Percentiles rank a stretch among this genome's conserved stretches.
Conservation (phyloP, 2,329 filamentous ascomycete species). For the Verticillium longisporum region DNA sequence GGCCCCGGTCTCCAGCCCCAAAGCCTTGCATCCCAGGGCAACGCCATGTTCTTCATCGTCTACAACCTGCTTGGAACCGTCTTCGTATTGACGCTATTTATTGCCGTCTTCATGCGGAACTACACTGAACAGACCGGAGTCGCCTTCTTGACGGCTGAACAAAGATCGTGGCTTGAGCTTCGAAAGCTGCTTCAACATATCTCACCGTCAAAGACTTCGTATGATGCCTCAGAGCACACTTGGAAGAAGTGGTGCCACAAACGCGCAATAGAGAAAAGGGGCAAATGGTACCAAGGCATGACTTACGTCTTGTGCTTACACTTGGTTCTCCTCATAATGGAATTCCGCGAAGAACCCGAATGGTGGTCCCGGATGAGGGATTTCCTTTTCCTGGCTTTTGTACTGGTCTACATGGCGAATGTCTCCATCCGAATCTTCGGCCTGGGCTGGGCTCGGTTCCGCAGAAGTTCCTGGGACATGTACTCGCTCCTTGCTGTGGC, state of each 20-base stretch:
- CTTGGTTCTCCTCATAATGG: conserved; percentile 72
- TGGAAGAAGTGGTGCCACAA: conserved; percentile 96
- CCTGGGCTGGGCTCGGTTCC: conserved; percentile 85
- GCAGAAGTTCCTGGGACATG: conserved; percentile 90
- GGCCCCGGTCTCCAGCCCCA: conserved; percentile 68
- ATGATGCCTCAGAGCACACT: conserved; percentile 65
- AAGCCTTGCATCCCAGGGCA: conserved; percentile 65
- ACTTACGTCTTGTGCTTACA: conserved; percentile 77
- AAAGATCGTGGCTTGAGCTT: conserved; percentile 93
- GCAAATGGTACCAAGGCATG: conserved; percentile 80
- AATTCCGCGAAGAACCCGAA: conserved; percentile 70
- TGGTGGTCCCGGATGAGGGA: conserved; percentile 69
- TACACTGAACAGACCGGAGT: conserved; percentile 98
- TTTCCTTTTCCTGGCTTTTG: conserved; percentile 73
- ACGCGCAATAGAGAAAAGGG: conserved; percentile 86
- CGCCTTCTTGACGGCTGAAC: conserved; percentile 89
- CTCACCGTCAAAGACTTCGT: conserved; percentile 87
- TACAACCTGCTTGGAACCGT: conserved; percentile 97
- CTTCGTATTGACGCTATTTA: conserved; percentile 93
- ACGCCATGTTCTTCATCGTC: conserved; percentile 88
- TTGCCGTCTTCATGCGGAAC: conserved; percentile 99
- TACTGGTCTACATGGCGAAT: conserved; percentile 75
- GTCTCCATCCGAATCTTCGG: conserved; percentile 78
- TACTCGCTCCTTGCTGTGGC: conserved; percentile 76
- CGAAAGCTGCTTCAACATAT: conserved; percentile 89